Conservation (phyloP, 2,329 filamentous ascomycete genomes). For the Neoarthrinium moseri region DNA sequence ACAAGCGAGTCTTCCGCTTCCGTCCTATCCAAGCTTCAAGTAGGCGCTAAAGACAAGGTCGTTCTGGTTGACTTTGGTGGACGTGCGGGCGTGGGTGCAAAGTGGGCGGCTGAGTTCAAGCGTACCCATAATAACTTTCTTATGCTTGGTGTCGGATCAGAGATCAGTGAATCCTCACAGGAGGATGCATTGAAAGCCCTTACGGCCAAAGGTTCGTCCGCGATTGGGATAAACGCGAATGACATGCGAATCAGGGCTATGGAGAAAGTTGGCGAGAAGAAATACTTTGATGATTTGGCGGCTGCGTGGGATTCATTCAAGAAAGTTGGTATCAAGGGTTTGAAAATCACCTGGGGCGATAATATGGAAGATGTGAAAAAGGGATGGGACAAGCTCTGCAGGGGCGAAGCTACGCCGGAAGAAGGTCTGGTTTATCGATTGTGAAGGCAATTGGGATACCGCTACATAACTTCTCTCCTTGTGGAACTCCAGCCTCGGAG, state of each 20-base stretch:
- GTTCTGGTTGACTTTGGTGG: constrained; percentile 28
- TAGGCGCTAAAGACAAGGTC: constrained; percentile 12
- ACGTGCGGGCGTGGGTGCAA: constrained; percentile 15
- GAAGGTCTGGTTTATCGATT: constrained; percentile 27
- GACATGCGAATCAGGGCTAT: constrained; percentile 21
- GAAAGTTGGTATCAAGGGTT: constrained; percentile 17
- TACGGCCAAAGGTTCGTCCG: constrained; percentile 8
- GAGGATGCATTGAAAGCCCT: background rate
- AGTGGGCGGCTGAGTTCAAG: constrained; percentile 19
- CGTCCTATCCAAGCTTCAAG: constrained; percentile 4
- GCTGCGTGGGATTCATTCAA: constrained; percentile 19
- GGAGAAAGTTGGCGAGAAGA: constrained; percentile 18
- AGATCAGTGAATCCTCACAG: constrained; percentile 13
- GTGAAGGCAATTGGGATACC: no score
- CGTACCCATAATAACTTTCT: constrained; percentile 6
- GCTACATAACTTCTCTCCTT: no score
- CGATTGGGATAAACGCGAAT: constrained; percentile 18
- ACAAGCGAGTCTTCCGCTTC: constrained; percentile 17
- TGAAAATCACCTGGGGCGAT: constrained; percentile 23
- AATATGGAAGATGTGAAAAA: constrained; percentile 23
- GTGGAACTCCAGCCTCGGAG: no score
- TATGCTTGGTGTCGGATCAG: constrained; percentile 19
- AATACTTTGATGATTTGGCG: constrained; percentile 17
- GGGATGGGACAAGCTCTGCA: constrained; percentile 25
- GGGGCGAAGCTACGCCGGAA: constrained; percentile 19